phyloP scores from a whole-genome alignment of 2,329 filamentous ascomycete species.

The Emydomyces testavorans region DNA sequence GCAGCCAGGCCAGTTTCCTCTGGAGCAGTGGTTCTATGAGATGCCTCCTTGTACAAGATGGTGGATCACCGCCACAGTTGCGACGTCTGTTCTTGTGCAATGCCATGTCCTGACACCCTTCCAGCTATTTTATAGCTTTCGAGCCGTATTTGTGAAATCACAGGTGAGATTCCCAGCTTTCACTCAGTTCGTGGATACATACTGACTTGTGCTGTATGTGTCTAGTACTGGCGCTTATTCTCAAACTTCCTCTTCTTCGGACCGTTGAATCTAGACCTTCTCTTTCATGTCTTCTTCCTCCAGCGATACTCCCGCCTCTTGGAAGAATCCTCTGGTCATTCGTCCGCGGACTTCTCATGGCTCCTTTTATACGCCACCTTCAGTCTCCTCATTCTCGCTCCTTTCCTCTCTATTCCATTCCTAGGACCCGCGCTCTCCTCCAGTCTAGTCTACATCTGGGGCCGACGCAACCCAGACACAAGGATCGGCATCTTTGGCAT shows the following conservation, averaged over 20 bases:
- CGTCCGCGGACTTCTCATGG: slow-evolving; percentile 91
- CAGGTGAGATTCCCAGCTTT: slow-evolving; percentile 53
- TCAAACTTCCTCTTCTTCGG: slow-evolving; percentile 98
- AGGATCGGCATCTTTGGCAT: slow-evolving; percentile 79
- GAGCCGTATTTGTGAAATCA: slow-evolving; percentile 78
- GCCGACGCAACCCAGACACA: slow-evolving; percentile 83
- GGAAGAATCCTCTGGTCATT: slow-evolving; percentile 85
- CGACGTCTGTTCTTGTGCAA: slow-evolving; percentile 80
- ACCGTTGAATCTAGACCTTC: slow-evolving; percentile 79
- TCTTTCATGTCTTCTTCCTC: slow-evolving; percentile 97
- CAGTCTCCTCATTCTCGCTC: slow-evolving; percentile 68
- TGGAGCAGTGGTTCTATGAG: slow-evolving; percentile 98
- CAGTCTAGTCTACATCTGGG: slow-evolving; percentile 96
- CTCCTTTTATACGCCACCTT: slow-evolving; percentile 74
- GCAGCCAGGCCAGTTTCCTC: slow-evolving; percentile 53
- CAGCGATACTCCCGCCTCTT: slow-evolving; percentile 91
- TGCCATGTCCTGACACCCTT: slow-evolving; percentile 87
- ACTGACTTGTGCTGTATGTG: slow-evolving; percentile 8
- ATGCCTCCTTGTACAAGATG: slow-evolving; percentile 92
- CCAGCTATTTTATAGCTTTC: slow-evolving; percentile 93
- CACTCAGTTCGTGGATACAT: not conserved
- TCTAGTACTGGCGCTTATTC: slow-evolving; percentile 86
- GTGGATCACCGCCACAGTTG: slow-evolving; percentile 90
- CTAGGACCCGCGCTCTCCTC: slow-evolving; percentile 87
- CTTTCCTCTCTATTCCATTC: slow-evolving; percentile 82